Base-by-base conservation (phyloP, 2,329 filamentous ascomycete genomes). In the Fusarium stilboides region DNA sequence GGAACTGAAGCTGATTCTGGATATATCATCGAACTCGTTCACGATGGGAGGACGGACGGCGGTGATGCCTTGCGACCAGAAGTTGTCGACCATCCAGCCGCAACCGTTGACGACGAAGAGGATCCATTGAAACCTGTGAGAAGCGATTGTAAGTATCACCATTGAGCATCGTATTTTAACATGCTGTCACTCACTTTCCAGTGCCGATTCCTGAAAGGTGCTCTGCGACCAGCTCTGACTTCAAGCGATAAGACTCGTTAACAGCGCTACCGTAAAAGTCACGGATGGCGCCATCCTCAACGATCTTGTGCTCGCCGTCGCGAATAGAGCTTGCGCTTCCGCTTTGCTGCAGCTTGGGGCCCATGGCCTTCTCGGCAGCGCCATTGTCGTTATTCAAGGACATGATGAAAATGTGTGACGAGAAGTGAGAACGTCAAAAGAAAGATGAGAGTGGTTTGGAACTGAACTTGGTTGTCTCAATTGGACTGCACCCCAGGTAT, bases 51-150 rank as follows among this genome's bases (percentile, higher is more conserved):
- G 76, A 1, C 78, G 75, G 6, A 77, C 71, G 19, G 77, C 77
- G 13, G 75, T 74, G 57, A 80, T 77, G 40, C 77, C 78, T 56
- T 80, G 78, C 13, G 72, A 76, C 76, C 77, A 80, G 60, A 80
- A 78, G 45, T 57, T 57, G n/a, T 57, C 59, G 19, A 82, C 77
- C 44, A 83, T 80, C 80, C 80, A 84, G 22, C 82, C 82, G 42
- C 82, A 81, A 28, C 82, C 82, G n/a, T 78, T 82, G n/a, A 84
- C 78, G 15, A 82, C 72, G 64, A 84, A 84, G 3, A 84, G 76
- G 9, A 74, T 74, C 80, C 81, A 83, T 74, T 83, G 82, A 49
- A 78, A 79, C 17, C 76, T 78, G 24, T 20, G 26, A n/a, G 17
- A 20, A 3, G 8, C 4, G 4, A 4, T 5, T 8, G n/a, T 55